A percentile compares a stretch with the other conserved stretches of the same genome.
phyloP scores from a whole-genome alignment of 148 eudicot species.

The Talinum fruticosum region DNA sequence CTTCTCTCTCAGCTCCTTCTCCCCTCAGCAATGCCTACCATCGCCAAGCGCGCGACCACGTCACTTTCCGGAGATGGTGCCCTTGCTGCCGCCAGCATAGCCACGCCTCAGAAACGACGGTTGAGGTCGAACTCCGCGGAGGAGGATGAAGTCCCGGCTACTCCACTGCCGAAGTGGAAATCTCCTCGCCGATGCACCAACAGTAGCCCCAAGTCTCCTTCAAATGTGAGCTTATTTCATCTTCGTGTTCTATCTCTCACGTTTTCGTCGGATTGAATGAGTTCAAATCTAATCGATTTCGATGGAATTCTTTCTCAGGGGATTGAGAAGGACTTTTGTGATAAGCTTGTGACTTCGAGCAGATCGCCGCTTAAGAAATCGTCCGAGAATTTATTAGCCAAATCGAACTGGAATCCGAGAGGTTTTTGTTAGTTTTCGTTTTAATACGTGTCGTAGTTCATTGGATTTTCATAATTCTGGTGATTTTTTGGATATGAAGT shows the following conservation, averaged over 20 bases:
- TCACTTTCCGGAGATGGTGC: constrained; percentile 24
- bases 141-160: constrained; percentile 21
- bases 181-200: constrained; percentile 56
- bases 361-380: constrained; percentile 44
- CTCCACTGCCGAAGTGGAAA: constrained; percentile 43
- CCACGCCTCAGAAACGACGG: constrained; percentile 51
- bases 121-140: constrained; percentile 46
- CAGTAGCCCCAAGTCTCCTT: constrained; percentile 44
- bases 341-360: constrained; percentile 22
- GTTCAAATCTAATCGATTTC: not conserved
- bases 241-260: not conserved
- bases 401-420: constrained; percentile 71
- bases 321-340: constrained; percentile 29
- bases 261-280: not conserved
- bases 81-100: not conserved
- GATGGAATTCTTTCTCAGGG: constrained; percentile 30
- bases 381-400: constrained; percentile 42
- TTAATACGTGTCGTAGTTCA: not conserved
- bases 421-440: constrained; percentile 27
- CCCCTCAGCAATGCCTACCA: constrained; percentile 19
- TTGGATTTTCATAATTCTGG: not conserved
- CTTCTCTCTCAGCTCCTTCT: not conserved
- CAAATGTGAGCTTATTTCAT: constrained; percentile 32
- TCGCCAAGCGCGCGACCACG: constrained; percentile 18
- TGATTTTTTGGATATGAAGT: not conserved